Percentiles rank a stretch among this genome's conserved stretches.
Conservation (phyloP, 495 filamentous ascomycete species). For the Penicillium simplicissimum region DNA sequence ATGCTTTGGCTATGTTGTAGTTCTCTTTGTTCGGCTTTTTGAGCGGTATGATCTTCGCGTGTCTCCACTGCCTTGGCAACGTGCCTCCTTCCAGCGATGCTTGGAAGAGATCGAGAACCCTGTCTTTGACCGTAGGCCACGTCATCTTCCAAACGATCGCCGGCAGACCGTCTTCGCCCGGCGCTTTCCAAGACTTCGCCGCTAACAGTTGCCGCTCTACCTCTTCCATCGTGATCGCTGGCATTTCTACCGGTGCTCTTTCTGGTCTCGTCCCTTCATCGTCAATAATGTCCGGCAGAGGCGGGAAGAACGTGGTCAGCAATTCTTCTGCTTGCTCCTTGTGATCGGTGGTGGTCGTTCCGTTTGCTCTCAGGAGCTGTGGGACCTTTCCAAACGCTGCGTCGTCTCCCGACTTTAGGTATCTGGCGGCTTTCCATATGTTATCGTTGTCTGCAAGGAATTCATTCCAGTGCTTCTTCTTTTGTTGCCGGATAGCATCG, state of each 20-base stretch:
- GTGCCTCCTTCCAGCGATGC: conserved; percentile 17
- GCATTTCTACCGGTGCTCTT: conserved; percentile 24
- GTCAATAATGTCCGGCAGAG: conserved; percentile 21
- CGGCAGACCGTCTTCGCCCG: conserved; percentile 26
- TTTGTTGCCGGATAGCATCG: conserved; percentile 27
- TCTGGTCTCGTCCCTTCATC: conserved; percentile 22
- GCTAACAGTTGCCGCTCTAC: conserved; percentile 20
- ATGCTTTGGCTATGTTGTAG: conserved; percentile 20
- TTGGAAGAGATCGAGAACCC: conserved; percentile 23
- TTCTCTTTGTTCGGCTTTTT: conserved; percentile 27
- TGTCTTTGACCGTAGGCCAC: conserved; percentile 32
- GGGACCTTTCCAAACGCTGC: conserved; percentile 16
- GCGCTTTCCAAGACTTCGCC: conserved; percentile 26
- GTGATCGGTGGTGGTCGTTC: conserved; percentile 4
- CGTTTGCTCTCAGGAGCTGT: conserved; percentile 17
- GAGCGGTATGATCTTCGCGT: conserved; percentile 25
- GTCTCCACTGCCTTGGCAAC: too few relatives aligned
- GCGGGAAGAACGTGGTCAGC: conserved; percentile 32
- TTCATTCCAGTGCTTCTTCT: conserved; percentile 29
- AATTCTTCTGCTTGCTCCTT: too few relatives aligned
- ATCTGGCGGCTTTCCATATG: conserved; percentile 30
- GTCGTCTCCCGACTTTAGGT: conserved; percentile 23
- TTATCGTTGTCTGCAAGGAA: conserved; percentile 30
- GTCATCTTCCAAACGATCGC: conserved; percentile 31
- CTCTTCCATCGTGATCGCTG: conserved; percentile 24